Evolutionary conservation across 441 rosid genomes (phyloP).

Genomic region (Sinapis alba): DNA sequence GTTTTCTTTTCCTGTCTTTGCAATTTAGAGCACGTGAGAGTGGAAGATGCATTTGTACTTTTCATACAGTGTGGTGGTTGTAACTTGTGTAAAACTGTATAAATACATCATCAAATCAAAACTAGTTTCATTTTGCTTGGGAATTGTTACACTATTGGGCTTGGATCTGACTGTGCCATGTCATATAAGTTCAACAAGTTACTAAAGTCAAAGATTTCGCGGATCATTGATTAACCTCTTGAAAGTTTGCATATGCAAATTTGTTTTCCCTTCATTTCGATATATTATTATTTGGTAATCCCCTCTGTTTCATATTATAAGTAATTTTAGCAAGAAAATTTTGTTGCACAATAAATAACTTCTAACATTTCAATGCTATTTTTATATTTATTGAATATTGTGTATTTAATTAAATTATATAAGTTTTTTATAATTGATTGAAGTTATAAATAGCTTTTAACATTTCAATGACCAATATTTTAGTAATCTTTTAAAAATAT

Average conservation of each 20-base stretch:
- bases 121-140: neutral
- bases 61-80: neutral
- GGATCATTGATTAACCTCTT: no score
- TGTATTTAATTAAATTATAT: no score
- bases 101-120: neutral
- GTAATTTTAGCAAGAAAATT: no score
- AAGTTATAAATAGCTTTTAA: no score
- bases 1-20: neutral
- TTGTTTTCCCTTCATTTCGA: neutral
- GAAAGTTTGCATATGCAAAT: neutral
- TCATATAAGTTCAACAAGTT: neutral
- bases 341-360: no score
- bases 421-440: no score
- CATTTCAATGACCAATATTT: no score
- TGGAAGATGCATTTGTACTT: neutral
- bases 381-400: no score
- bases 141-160: neutral
- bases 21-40: neutral
- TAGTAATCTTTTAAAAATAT: no score
- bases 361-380: no score
- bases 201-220: constrained; percentile 4
- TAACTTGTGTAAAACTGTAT: neutral
- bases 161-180: neutral
- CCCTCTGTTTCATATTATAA: no score
- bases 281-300: no score